Conservation (phyloP, 176 grass and related monocot species). For the Triticum turgidum region DNA sequence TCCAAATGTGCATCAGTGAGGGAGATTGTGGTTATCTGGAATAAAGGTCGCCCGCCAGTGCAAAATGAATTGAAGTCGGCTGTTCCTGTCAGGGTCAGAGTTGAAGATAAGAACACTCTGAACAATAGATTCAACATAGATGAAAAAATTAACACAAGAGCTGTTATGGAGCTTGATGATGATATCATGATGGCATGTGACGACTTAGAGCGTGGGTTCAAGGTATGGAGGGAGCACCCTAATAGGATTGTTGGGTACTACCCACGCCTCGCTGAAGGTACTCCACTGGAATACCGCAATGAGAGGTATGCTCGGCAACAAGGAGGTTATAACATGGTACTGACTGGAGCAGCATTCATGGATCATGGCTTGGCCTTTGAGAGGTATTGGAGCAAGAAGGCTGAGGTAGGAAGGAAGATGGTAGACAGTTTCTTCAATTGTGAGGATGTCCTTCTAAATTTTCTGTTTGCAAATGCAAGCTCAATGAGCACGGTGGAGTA, state of each 20-base stretch:
- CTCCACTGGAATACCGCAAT: constrained; percentile 59
- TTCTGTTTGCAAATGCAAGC: constrained; percentile 80
- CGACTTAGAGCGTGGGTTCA: constrained; percentile 92
- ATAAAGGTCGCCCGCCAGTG: constrained; percentile 57
- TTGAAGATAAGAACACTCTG: constrained; percentile 74
- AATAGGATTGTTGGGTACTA: constrained; percentile 80
- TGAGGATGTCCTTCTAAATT: constrained; percentile 88
- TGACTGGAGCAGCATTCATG: constrained; percentile 93
- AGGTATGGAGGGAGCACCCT: constrained; percentile 75
- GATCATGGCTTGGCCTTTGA: constrained; percentile 77
- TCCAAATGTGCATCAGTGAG: constrained; percentile 82
- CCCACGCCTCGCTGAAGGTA: constrained; percentile 73
- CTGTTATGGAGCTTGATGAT: constrained; percentile 96
- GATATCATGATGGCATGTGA: constrained; percentile 98
- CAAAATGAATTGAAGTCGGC: constrained; percentile 60
- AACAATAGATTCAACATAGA: constrained; percentile 96
- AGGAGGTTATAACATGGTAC: constrained; percentile 80
- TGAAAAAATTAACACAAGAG: constrained; percentile 64
- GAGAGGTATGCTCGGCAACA: constrained; percentile 55
- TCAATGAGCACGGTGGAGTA: constrained; percentile 65
- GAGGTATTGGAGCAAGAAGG: constrained; percentile 74
- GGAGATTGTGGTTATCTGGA: constrained; percentile 91
- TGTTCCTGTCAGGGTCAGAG: constrained; percentile 68
- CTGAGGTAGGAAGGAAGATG: constrained; percentile 52
- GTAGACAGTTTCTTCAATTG: constrained; percentile 81